Conservation (phyloP, 331 rosid species). For the Quercus lobata region DNA sequence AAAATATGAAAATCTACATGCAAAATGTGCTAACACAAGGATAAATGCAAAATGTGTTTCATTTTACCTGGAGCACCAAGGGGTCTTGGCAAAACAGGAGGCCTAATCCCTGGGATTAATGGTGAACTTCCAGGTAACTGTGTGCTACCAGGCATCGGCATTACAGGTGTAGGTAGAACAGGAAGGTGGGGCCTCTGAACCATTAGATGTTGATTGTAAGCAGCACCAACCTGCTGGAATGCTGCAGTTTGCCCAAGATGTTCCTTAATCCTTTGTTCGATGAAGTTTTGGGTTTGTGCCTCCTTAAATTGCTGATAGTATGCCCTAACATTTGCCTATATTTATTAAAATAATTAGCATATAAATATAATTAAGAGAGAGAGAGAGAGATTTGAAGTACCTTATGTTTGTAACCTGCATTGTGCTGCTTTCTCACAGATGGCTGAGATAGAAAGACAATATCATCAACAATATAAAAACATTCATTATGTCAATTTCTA, state of each 20-base stretch:
- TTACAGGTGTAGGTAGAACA: slow-evolving; percentile 61
- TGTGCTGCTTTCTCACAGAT: slow-evolving; percentile 94
- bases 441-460: slow-evolving; percentile 51
- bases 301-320: slow-evolving; percentile 97
- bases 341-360: neutral
- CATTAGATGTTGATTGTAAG: slow-evolving; percentile 70
- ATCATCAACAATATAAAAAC: slow-evolving; percentile 9
- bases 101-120: slow-evolving; percentile 67
- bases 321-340: slow-evolving; percentile 80
- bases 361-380: neutral
- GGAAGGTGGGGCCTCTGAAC: slow-evolving; percentile 77
- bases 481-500: neutral
- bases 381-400: slow-evolving; percentile 21
- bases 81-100: slow-evolving; percentile 85
- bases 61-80: slow-evolving; percentile 65
- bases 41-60: neutral
- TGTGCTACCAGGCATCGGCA: slow-evolving; percentile 37
- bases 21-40: no score
- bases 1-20: neutral
- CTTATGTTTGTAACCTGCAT: slow-evolving; percentile 97
- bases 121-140: slow-evolving; percentile 60
- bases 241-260: slow-evolving; percentile 95
- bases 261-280: slow-evolving; percentile 93
- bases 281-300: slow-evolving; percentile 89
- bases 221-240: slow-evolving; percentile 85